These are phyloP conservation scores for Lachancea meyersii DNA, from an alignment of 805 yeast genomes.

Conservation along the genomic window DNA sequence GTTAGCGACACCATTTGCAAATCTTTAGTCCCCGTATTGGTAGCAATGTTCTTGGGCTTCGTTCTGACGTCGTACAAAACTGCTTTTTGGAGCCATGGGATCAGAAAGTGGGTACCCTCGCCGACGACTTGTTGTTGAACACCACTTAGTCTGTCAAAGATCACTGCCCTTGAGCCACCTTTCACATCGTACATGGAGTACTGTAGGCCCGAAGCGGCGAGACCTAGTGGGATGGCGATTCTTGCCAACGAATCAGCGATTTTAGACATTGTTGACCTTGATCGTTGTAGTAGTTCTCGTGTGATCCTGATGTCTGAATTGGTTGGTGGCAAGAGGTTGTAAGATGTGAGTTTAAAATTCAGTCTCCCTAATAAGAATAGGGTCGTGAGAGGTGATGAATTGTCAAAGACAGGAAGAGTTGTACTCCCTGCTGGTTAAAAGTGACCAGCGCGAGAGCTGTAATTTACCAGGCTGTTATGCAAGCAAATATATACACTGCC, in stretches of 20 bases:
- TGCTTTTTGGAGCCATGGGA: slow-evolving; percentile 96
- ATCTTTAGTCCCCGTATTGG: slow-evolving; percentile 96
- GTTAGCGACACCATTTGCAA: slow-evolving; percentile 93
- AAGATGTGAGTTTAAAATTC: not conserved
- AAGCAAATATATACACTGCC: too few species aligned
- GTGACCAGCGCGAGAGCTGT: too few species aligned
- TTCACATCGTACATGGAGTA: slow-evolving; percentile 88
- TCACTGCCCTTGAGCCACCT: slow-evolving; percentile 94
- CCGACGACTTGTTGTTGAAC: slow-evolving; percentile 85
- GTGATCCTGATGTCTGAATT: too few species aligned
- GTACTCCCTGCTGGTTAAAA: too few species aligned
- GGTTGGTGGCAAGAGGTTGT: not conserved
- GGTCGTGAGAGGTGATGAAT: not conserved
- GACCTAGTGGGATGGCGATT: slow-evolving; percentile 66
- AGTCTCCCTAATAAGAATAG: not conserved
- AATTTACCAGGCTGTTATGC: too few species aligned
- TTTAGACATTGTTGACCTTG: slow-evolving; percentile 17
- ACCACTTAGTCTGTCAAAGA: slow-evolving; percentile 87
- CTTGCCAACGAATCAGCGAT: slow-evolving; percentile 27
- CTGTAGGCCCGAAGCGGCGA: slow-evolving; percentile 65
- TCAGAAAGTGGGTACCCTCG: slow-evolving; percentile 91
- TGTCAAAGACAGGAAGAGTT: too few species aligned
- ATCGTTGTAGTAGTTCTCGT: too few species aligned
- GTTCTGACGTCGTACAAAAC: slow-evolving; percentile 88
- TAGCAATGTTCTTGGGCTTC: slow-evolving; percentile 87